Percentiles rank a stretch among this genome's conserved stretches.
These are phyloP conservation scores for Pyrenophora seminiperda DNA, from an alignment of 2,329 filamentous ascomycete genomes.

Conservation along the genomic window DNA sequence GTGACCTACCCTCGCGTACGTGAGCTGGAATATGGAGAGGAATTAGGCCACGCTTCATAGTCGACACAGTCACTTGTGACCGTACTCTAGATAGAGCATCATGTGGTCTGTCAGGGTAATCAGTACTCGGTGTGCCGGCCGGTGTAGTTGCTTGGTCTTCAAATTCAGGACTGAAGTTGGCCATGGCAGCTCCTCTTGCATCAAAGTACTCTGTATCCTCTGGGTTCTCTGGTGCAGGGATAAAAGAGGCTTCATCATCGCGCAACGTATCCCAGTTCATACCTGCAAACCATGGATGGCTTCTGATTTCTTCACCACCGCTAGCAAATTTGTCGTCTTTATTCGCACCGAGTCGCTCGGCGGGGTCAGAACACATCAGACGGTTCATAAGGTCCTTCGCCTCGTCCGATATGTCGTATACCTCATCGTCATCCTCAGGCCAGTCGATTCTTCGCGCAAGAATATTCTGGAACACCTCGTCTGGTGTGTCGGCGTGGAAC, in stretches of 20 bases:
- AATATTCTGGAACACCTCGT: slow-evolving; percentile 97
- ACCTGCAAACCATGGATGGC: slow-evolving; percentile 84
- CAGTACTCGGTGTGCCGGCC: slow-evolving; percentile 68
- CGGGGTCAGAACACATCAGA: slow-evolving; percentile 82
- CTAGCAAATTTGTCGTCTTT: slow-evolving; percentile 78
- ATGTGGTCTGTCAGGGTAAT: slow-evolving; percentile 89
- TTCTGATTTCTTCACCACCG: slow-evolving; percentile 89
- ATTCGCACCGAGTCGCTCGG: slow-evolving; percentile 83
- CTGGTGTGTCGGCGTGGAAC: slow-evolving; percentile 87
- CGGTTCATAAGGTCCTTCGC: slow-evolving; percentile 95
- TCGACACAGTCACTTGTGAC: slow-evolving; percentile 78
- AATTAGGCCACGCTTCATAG: slow-evolving; percentile 89
- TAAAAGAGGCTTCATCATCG: slow-evolving; percentile 95
- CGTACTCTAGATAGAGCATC: slow-evolving; percentile 90
- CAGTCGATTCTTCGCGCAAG: slow-evolving; percentile 86
- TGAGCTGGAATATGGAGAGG: slow-evolving; percentile 95
- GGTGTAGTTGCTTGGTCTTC: slow-evolving; percentile 84
- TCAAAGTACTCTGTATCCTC: slow-evolving; percentile 99
- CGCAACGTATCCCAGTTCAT: slow-evolving; percentile 88
- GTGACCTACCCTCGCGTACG: slow-evolving; percentile 85
- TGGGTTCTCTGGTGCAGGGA: slow-evolving; percentile 88
- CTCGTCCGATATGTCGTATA: slow-evolving; percentile 75
- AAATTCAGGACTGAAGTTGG: slow-evolving; percentile 91
- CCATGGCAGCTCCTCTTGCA: slow-evolving; percentile 83
- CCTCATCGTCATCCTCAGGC: slow-evolving; percentile 82